Evolutionary conservation across 2,329 filamentous ascomycete genomes (phyloP).

Genomic region (Didymella exigua): DNA sequence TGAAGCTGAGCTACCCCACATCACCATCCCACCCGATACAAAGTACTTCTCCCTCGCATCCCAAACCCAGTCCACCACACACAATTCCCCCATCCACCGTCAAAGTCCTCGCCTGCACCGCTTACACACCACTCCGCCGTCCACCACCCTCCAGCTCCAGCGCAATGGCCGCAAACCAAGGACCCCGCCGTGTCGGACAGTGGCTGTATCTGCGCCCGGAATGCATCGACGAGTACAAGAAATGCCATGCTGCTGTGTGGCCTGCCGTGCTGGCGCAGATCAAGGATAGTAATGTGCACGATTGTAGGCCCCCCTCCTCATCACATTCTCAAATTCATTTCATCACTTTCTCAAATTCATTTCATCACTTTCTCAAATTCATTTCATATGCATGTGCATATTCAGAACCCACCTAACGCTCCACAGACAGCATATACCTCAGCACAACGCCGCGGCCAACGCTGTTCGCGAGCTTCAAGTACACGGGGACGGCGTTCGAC

Average conservation of each 20-base stretch:
- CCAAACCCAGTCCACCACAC: no score
- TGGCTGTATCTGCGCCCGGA: conserved; percentile 74
- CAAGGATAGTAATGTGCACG: conserved; percentile 73
- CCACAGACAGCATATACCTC: conserved; percentile 61
- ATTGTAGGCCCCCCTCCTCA: conserved; percentile 60
- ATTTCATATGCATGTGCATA: no score
- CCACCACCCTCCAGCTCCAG: not conserved
- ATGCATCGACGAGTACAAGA: conserved; percentile 71
- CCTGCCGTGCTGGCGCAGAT: conserved; percentile 78
- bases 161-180: conserved; percentile 27
- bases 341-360: no score
- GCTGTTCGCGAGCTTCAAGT: conserved; percentile 79
- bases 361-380: no score
- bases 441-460: conserved; percentile 63
- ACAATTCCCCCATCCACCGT: not conserved
- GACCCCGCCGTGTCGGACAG: conserved; percentile 65
- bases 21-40: not conserved
- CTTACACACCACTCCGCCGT: not conserved
- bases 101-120: not conserved
- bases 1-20: conserved; percentile 11
- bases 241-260: conserved; percentile 76
- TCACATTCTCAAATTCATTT: not conserved
- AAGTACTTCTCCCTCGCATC: not conserved
- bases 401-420: no score
- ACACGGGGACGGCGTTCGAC: conserved; percentile 73